Base-by-base conservation (phyloP, 768 basidiomycete species). In the Sporobolomyces roseus region DNA sequence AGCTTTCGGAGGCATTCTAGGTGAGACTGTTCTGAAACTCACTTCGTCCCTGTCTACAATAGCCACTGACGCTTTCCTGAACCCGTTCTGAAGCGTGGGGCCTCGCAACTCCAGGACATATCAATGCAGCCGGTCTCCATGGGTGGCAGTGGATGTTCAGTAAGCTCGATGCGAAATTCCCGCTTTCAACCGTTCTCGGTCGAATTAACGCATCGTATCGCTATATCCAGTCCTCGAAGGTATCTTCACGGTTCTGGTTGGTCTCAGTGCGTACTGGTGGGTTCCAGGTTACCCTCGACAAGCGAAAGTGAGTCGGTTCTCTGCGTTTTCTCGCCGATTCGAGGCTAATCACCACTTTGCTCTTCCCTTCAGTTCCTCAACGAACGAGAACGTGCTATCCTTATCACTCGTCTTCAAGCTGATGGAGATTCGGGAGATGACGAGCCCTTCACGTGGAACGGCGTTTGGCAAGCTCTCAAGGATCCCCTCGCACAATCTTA, bases 401-500 rank as follows among this genome's bases (percentile, higher is more conserved):
- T 87, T 33, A 75, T 85, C 19, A 79, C 80, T 27, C 83, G 83
- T 46, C 79, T 87, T 6, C 77, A 78, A 60, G 77, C 79, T 6
- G 86, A 87, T 63, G 83, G 83, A 4, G 85, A 87, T 74, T 82
- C 84, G 3, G 83, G 79, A 1, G 79, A 81, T 41, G 72, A 81
- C 25, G 86, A 87, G 70, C 79, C 78, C 30, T 87, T 87, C 65
- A 79, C 82, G 43, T 87, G 86, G 85, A 72, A 76, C 48, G 84
- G 83, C 52, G 85, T 86, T 46, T 78, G 79, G 19, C 84, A 61
- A 29, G 59, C 59, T 9, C 23, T 65, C 16, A 81, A 78, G 52
- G 85, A 87, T 70, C 85, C 83, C 65, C 78, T 86, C 21, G 83
- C 85, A 19, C 85, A 85, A 84, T 83, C 79, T 6, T 87, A 87